Evolutionary conservation across 2,329 filamentous ascomycete genomes (phyloP), one percentile per base, ranked within the genome.

Genomic region (Gremmenia infestans): DNA sequence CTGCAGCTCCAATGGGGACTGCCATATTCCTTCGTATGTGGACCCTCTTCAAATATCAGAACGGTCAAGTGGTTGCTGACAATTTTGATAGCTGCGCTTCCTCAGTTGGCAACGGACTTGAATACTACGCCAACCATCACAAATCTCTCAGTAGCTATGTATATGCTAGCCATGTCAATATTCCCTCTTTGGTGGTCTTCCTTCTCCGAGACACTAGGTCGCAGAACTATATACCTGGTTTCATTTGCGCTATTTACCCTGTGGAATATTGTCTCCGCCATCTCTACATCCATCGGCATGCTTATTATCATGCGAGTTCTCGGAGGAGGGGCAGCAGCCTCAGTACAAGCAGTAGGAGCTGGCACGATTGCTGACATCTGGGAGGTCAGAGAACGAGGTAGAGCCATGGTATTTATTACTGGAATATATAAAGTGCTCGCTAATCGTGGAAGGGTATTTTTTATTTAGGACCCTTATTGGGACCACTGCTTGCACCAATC

Each of bases 291-390:
- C 60, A 89, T 92, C 60, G 75, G 74, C 42, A 91, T 92, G 88
- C 80, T 95, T 40, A 84, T 93, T 63, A 79, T 88, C 40, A 88
- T 92, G 78, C 82, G 90, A 14, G 74, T 91, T 60, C 74, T 91
- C 5, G 80, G 81, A 45, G 90, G 90, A 40, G 90, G 89, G 19
- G 88, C 89, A 3, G 84, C 89, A 0, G 89, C 89, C 2, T 89
- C 86, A 1, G 89, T 92, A 0, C 89, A 93, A 69, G 87, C 89
- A 7, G 89, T 94, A 7, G 89, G 90, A 4, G 89, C 89, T 2
- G 90, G 90, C 5, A 92, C 89, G 2, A 89, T 94, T 56, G 85
- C 89, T 46, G 89, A 94, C 68, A 78, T 93, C 12, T 95, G 89
- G 86, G 86, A 90, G 60, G 72, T 83, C 0, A 78, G 75, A 49